Base-by-base conservation (phyloP, 345 rosid genomes). In the Arabidopsis arenosa region DNA sequence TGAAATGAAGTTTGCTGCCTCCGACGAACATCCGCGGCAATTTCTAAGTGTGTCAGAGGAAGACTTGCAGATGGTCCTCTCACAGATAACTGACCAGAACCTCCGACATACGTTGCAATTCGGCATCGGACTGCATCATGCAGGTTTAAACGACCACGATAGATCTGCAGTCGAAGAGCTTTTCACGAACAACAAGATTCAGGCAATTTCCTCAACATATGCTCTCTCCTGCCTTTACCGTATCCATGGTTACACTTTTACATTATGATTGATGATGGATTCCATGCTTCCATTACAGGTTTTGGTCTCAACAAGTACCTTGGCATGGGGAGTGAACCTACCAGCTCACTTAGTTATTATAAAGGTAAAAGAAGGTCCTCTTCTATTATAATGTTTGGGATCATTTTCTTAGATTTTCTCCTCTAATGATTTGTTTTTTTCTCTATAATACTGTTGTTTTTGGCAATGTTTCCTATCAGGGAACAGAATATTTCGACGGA, bases 321-420 rank as follows among this genome's bases (percentile, higher is more conserved):
- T 92, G 72, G 97, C 98, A 40, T 94, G 98, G 97, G 98, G 97
- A 60, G 97, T 94, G 76, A 94, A 94, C 76, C 88, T 92, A 77
- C 98, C 98, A 51, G 98, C 98, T 63, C 96, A 94, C 86, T 84
- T 94, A 74, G 98, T 94, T 75, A 94, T 94, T 73, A 92, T 92
- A 79, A 94, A 94, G 97, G 98, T 94, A 72, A 70, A 68, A 28
- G 14, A 9, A 43, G 59, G 76, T 62, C 36, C 37, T 47, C 49
- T 75, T 56, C 28, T 73, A 49, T 62, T 43, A 51, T 57, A 13
- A 48, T 40, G 33, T 41, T 43, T 68, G 80, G 59, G 39, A 11
- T 17, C 18, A 32, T 28, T 52, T 51, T 11, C 51, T 63, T 17
- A 64, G 21, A 63, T 37, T 77, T 64, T 71, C 12, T 66, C 61